Evolutionary conservation across 441 rosid genomes (phyloP), one percentile per base, ranked within the genome.

Genomic region (Erodium chrysanthum): DNA sequence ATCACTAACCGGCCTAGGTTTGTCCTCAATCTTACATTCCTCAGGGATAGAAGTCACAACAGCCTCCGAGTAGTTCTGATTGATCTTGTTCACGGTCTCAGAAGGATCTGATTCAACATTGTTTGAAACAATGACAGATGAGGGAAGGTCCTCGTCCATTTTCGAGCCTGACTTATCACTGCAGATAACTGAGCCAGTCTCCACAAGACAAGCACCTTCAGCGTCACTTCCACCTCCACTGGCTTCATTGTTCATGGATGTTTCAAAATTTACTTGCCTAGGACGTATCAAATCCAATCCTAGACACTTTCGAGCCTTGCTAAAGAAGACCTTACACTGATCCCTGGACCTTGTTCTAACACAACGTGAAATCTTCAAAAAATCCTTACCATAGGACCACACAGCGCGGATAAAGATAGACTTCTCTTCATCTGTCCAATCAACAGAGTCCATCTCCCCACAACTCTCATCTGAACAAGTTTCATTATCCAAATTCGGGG

Each of bases 341-440:
- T 87, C 90, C 76, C 74, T 78, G 46, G 97, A 84, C 73, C 90
- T 88, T 67, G 99, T 87, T 69, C 85, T 64, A 10, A 95, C 84
- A 33, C 74, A 80, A n/a, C 67, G 79, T 22, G 97, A 86, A 68
- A 95, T 82, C 84, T 72, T 76, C 12, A 77, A 78, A 83, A 95
- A 95, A 83, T 95, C 90, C 82, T 92, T 95, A 9, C 99, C 97
- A 74, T 82, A 86, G 10, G 79, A 65, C 7, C 90, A 84, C 35
- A 91, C 81, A 7, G 95, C 93, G 70, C 73, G 85, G 46, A 91
- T 73, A 78, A 95, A 91, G 59, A 80, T 68, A 66, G 88, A 84
- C 72, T 90, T 88, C 69, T 95, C 98, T 74, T 84, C 89, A 73
- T 95, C 98, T 6, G 97, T 92, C 99, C 98, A 95, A 74, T 87